Percentiles rank a stretch among this genome's conserved stretches.
Evolutionary conservation across 306 rosid species (phyloP).

Genomic region (Crataegus laevigata): DNA sequence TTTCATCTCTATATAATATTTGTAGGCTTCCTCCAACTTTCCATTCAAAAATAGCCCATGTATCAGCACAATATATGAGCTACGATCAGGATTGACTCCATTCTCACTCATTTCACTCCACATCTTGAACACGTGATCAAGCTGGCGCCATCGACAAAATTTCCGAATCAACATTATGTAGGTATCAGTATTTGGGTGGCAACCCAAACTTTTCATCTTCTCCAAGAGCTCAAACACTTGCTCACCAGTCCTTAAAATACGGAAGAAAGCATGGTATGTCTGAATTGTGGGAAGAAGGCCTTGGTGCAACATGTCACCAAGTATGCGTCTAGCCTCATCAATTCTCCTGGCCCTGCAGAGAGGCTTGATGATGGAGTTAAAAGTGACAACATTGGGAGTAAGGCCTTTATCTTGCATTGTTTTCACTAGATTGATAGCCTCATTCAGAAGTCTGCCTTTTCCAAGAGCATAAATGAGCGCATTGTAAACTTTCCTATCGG

Average conservation of each 20-base stretch:
- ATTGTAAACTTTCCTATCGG: conserved; percentile 76
- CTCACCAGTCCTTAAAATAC: conserved; percentile 41
- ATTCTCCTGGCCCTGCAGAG: conserved; percentile 56
- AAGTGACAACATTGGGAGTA: conserved; percentile 58
- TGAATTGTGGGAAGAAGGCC: conserved; percentile 56
- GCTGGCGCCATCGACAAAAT: conserved; percentile 75
- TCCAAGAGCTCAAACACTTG: conserved; percentile 59
- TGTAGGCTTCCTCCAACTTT: conserved; percentile 62
- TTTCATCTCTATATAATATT: conserved; percentile 72
- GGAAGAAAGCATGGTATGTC: conserved; percentile 80
- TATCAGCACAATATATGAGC: conserved; percentile 73
- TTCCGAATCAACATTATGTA: conserved; percentile 83
- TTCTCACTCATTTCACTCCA: conserved; percentile 66
- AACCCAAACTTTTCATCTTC: conserved; percentile 56
- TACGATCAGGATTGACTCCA: conserved; percentile 62
- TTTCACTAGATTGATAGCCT: conserved; percentile 51
- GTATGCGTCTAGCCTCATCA: conserved; percentile 50
- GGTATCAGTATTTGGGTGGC: conserved; percentile 63
- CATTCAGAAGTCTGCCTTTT: conserved; percentile 46
- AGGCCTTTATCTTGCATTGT: conserved; percentile 60
- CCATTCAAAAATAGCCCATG: conserved; percentile 85
- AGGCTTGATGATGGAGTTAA: conserved; percentile 74
- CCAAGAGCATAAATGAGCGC: conserved; percentile 71
- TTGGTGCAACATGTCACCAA: conserved; percentile 47
- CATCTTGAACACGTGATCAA: conserved; percentile 56